These are phyloP conservation scores for Chlorella vulgaris DNA, from an alignment of 139 green algal species.

Conservation along the genomic window DNA sequence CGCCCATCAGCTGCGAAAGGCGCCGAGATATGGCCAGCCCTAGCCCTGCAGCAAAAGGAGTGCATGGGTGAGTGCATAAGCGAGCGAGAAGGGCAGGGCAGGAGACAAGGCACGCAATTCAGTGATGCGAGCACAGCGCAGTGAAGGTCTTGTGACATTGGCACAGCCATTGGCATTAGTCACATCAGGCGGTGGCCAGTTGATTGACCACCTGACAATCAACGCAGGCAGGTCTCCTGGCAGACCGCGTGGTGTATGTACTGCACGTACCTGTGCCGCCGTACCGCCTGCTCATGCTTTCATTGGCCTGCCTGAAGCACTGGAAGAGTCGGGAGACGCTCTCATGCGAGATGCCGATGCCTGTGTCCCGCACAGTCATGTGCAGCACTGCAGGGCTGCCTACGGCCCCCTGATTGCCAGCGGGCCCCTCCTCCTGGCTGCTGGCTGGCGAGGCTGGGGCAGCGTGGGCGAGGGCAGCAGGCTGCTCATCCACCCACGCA, in stretches of 20 bases:
- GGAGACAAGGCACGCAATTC: too few species aligned
- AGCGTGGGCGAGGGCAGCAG: too few species aligned
- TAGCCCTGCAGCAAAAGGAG: slow-evolving; percentile 46
- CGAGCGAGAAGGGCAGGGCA: too few species aligned
- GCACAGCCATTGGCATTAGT: too few species aligned
- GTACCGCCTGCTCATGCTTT: slow-evolving; percentile 53
- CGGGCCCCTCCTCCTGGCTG: neutral
- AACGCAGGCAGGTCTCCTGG: neutral
- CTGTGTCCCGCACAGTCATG: slow-evolving; percentile 69
- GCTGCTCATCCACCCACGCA: slow-evolving; percentile 3
- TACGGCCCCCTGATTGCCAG: neutral
- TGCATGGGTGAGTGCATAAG: too few species aligned
- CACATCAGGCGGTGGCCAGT: too few species aligned
- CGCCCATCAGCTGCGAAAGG: slow-evolving; percentile 68
- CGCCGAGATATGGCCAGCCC: slow-evolving; percentile 65
- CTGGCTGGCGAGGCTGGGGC: neutral
- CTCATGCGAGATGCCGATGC: slow-evolving; percentile 63
- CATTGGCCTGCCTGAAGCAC: slow-evolving; percentile 39
- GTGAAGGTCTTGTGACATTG: too few species aligned
- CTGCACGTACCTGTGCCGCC: slow-evolving; percentile 60
- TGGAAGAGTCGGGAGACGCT: slow-evolving; percentile 49
- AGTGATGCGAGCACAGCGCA: too few species aligned
- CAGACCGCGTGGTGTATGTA: too few species aligned
- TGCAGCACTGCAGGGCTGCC: slow-evolving; percentile 38
- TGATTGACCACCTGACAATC: too few species aligned